phyloP scores from a whole-genome alignment of 176 grass and related monocot genomes.

The Urochloa ruziziensis region DNA sequence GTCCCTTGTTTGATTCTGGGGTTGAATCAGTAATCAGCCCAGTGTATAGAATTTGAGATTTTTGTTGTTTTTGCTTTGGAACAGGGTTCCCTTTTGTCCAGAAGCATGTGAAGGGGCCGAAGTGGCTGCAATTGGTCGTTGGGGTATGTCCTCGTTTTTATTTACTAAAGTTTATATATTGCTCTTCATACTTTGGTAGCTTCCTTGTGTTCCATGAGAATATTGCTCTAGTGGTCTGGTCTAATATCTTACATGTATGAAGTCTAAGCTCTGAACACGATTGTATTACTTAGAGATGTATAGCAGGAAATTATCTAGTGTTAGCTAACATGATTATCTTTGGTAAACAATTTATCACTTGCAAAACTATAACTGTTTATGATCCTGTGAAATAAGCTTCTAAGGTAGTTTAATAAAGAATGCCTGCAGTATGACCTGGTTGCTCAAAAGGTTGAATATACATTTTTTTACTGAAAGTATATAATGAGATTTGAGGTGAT shows the following conservation, averaged over 20 bases:
- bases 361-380: not conserved
- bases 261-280: not conserved
- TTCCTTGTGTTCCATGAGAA: not conserved
- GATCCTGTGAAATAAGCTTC: not conserved
- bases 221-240: not conserved
- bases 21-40: not conserved
- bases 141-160: conserved; percentile 47
- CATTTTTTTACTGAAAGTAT: not conserved
- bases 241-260: not conserved
- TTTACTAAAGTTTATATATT: not conserved
- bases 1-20: not conserved
- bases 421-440: not conserved
- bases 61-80: conserved; percentile 30
- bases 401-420: not conserved
- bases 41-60: not conserved
- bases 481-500: not conserved
- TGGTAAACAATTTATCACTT: not conserved
- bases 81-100: conserved; percentile 85
- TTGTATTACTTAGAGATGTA: not conserved
- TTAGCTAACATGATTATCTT: not conserved
- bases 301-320: not conserved
- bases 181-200: not conserved
- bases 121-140: conserved; percentile 79
- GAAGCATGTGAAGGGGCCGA: conserved; percentile 85
- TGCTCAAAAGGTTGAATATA: not conserved